A percentile compares a stretch with the other conserved stretches of the same genome.
phyloP scores from a whole-genome alignment of 1,139 yeast genomes.

The Magnusiomyces paraingens region DNA sequence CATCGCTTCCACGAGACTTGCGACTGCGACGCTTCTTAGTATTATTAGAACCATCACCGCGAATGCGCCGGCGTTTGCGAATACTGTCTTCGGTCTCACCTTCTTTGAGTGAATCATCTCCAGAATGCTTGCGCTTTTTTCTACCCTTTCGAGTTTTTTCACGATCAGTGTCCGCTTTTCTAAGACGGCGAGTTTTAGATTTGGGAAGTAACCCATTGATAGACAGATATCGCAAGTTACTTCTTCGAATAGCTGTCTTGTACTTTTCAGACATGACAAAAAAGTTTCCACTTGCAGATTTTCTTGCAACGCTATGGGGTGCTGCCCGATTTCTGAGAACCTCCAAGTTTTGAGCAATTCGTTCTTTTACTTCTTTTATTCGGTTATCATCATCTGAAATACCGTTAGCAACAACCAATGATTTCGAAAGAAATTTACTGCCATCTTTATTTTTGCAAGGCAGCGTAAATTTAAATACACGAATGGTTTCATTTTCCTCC shows the following conservation, averaged over 20 bases:
- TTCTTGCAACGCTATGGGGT: not conserved
- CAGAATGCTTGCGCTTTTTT: not conserved
- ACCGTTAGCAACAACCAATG: conserved; percentile 20
- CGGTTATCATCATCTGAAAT: conserved; percentile 19
- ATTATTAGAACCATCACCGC: not conserved
- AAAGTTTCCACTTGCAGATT: conserved; percentile 2
- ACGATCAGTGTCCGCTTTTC: not conserved
- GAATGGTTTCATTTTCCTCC: conserved; percentile 23
- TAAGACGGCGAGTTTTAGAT: not conserved
- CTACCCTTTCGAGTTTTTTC: not conserved
- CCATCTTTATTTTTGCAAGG: conserved; percentile 18
- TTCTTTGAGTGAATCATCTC: not conserved
- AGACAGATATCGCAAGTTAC: not conserved
- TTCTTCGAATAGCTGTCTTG: not conserved
- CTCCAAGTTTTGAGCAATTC: not conserved
- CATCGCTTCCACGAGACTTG: not conserved
- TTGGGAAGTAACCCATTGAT: not conserved
- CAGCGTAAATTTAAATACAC: conserved; percentile 19
- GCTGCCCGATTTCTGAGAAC: not conserved
- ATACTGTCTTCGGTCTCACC: not conserved
- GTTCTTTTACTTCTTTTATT: conserved; percentile 6
- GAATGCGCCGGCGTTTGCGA: not conserved
- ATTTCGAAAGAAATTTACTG: conserved; percentile 15
- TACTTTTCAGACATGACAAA: not conserved
- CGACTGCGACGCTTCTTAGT: not conserved